Conservation (phyloP, 257 asterid species). For the Solanum virginianum region DNA sequence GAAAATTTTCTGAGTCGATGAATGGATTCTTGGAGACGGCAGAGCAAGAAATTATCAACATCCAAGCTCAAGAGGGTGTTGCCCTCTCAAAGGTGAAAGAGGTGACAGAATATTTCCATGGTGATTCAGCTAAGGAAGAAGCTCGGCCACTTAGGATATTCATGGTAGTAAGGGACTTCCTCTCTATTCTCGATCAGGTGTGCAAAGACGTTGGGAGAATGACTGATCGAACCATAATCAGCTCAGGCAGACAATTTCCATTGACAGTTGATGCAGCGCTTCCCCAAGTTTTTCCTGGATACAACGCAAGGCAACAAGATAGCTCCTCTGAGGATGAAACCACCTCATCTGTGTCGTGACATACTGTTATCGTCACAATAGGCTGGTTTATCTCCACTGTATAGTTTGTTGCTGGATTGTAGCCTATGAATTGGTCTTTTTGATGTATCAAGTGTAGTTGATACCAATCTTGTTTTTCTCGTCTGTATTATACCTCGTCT, state of each 20-base stretch:
- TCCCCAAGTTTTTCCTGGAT: not conserved
- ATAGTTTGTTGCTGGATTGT: not conserved
- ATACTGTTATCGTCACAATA: not conserved
- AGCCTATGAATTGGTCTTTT: not conserved
- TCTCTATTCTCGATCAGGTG: conserved; percentile 49
- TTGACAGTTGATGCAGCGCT: conserved; percentile 14
- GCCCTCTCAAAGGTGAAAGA: conserved; percentile 72
- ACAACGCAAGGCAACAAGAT: not conserved
- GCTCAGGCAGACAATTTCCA: not conserved
- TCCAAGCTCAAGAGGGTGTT: conserved; percentile 49
- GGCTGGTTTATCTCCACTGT: not conserved
- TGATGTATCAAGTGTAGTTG: not conserved
- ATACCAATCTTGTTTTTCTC: not conserved
- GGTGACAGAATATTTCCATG: conserved; percentile 67
- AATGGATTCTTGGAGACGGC: conserved; percentile 44
- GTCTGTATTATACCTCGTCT: not conserved
- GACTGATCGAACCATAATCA: conserved; percentile 33
- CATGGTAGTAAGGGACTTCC: conserved; percentile 63
- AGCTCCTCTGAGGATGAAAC: not conserved
- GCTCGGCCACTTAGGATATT: conserved; percentile 60
- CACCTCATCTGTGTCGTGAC: not conserved
- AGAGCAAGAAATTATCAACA: conserved; percentile 29
- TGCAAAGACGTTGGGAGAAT: conserved; percentile 63
- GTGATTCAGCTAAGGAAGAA: conserved; percentile 62
- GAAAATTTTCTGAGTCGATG: conserved; percentile 29